Evolutionary conservation across 2,329 filamentous ascomycete species (phyloP), one percentile per base, ranked within the genome.

Genomic region (Hypoxylon sp.): DNA sequence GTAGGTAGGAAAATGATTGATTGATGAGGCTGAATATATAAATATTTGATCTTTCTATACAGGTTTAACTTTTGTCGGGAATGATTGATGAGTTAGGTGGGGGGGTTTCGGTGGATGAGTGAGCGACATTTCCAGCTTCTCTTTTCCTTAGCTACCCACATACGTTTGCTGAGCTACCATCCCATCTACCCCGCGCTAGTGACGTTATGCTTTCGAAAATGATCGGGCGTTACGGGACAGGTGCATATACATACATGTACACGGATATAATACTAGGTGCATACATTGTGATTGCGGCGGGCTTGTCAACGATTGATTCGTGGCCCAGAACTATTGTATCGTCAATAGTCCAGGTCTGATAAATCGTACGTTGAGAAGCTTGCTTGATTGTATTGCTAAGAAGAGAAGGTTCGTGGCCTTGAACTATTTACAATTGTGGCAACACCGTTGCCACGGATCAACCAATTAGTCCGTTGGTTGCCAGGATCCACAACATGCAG

Each of bases 111-210:
- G 50, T 21, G 47, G 56, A 69, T 64, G 59, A 69, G 59, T 67
- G 67, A 67, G 67, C 63, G 57, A 52, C 67, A 66, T 68, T 60
- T 60, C 11, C 21, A 60, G 52, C 46, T n/a, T n/a, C n/a, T 63
- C 27, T 27, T n/a, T 60, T 21, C 55, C 43, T 50, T 46, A 29
- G 29, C 9, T 43, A 29, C 11, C n/a, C 41, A 30, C 7, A 11
- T 29, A 7, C 25, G 37, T 59, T 65, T 47, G 53, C 43, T 55
- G 21, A n/a, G 30, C 43, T 34, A 19, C 37, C 16, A 39, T 34
- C 46, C 58, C 56, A 58, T 37, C 58, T 67, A 65, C 67, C 67
- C 67, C 67, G 67, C 67, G 67, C 64, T 70, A 68, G 67, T 70
- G 67, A 70, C 67, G 67, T 70, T 64, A 70, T 70, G 67, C 47